Evolutionary conservation across 2,329 filamentous ascomycete species (phyloP), one percentile per base, ranked within the genome.

Genomic region (Monosporascus ibericus): DNA sequence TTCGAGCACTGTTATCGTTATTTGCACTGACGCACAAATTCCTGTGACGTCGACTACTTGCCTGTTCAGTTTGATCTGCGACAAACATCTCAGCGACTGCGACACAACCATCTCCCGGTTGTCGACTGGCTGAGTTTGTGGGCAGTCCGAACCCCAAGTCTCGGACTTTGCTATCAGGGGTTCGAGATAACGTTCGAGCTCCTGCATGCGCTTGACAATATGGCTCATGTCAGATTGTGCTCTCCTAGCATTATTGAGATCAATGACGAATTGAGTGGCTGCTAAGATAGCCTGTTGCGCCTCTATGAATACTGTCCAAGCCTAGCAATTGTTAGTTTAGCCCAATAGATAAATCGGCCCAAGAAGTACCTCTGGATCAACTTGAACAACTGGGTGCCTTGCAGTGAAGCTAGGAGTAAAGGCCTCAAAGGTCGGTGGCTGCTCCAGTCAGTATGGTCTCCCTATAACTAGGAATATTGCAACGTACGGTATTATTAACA

Each of bases 1-100:
- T 77, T 15, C 75, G 67, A 11, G 76, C 75, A 60, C 76, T 78
- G 47, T 25, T 25, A 38, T 49, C 27, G 24, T 48, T 51, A 25
- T 6, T 14, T 24, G 44, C 9, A 48, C 63, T 48, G 60, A 55
- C 30, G 34, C 20, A 44, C 37, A 42, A 20, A 38, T 46, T 20
- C 25, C 18, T 44, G 2, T 42, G 14, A 15, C 7, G 15, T 25
- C 24, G 11, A 34, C 24, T 38, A 50, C 60, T 47, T 60, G 71
- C 74, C 74, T 78, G 59, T 78, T 77, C 18, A 78, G 56, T 56
- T 79, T 79, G 52, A 79, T 78, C 14, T 70, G 69, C 9, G 75
- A 70, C 64, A 79, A 77, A 30, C 68, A 72, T 46, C 73, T 68
- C 17, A 79, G 61, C 2, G 75, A 69, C 47, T 73, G 70, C 2